Base-by-base conservation (phyloP, 1,284 basidiomycete species). In the Flammula alnicola region DNA sequence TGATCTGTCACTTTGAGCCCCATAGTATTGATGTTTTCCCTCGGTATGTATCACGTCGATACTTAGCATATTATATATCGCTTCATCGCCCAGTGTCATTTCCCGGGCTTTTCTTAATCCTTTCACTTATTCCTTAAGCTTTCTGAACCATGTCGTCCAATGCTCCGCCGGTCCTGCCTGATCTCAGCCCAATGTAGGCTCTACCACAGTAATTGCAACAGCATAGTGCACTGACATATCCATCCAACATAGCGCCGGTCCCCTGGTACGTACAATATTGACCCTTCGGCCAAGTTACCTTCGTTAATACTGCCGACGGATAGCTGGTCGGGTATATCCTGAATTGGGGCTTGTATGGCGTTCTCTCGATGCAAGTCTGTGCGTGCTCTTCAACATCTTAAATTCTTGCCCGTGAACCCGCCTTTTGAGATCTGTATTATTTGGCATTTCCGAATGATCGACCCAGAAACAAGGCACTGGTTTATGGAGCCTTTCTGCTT, bases 261-360 rank as follows among this genome's bases (percentile, higher is more conserved):
- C 47, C 42, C 31, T 48, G 31, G 47, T 48, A 37, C 26, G 47
- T 12, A 25, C 12, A 12, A 9, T 31, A 48, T 10, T 10, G 23
- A n/a, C 6, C 7, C 8, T n/a, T n/a, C n/a, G n/a, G 22, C 16
- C 19, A n/a, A 12, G 29, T 16, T 44, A 17, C 3, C 6, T 22
- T 42, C 5, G 16, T 23, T 37, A 10, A 40, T 16, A 19, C 14
- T 6, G 12, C 17, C 12, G 19, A 20, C 12, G 5, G n/a, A 40
- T 16, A 60, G 58, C 47, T 60, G 7, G 47, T 60, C 8, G 56
- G 58, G n/a, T 51, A 60, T 29, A 49, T 57, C 19, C 38, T 60
- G 17, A 56, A 57, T 39, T 60, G 58, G 58, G 58, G 56, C 1
- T 38, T 60, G 4, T 56, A 52, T 43, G 58, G 58, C 4, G 48